Evolutionary conservation across 805 yeast species (phyloP), one percentile per base, ranked within the genome.

Genomic region (Metschnikowia continentalis): DNA sequence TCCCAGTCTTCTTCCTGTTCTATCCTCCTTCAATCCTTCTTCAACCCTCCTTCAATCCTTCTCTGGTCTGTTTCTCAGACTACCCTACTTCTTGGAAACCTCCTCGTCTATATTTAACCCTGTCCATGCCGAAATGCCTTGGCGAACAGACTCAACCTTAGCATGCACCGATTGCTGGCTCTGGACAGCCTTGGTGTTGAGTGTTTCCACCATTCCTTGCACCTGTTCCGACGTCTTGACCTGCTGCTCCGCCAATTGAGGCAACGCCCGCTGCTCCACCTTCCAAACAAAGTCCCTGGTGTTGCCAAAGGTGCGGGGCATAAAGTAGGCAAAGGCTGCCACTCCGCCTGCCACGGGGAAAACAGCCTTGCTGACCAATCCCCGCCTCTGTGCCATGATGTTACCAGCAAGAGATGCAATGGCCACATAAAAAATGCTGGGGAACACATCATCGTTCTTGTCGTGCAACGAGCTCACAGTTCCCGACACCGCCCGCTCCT

Each of bases 391-490:
- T 1, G 94, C 81, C 46, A 83, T 59, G 47, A 89, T 83, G 42
- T 86, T 78, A 36, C 96, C 96, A 6, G 89, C 70, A 49, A 90
- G 73, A 2, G 82, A 77, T 13, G 89, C 90, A 30, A 88, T 79
- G 8, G 82, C 63, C 37, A 90, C 75, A 64, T 88, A 90, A 32
- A 88, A 67, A 3, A 83, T 68, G 55, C 85, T 86, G 13, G 96
- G 94, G 46, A 86, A 74, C 46, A 88, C 67, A 45, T 82, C 87
- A 69, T 90, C 96, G 39, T 75, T 68, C 58, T 72, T 80, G 53
- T 79, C 75, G 64, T 84, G 90, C 57, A 90, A 75, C 14, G 75
- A 74, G 26, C 90, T 75, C 10, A 88, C 66, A 1, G 92, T 84
- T 32, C 74, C 64, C 7, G 88, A 78, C 46, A 87, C 82, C 50